These are phyloP conservation scores for Peribolospora kevripleyi DNA, from an alignment of 768 basidiomycete genomes.

Conservation along the genomic window DNA sequence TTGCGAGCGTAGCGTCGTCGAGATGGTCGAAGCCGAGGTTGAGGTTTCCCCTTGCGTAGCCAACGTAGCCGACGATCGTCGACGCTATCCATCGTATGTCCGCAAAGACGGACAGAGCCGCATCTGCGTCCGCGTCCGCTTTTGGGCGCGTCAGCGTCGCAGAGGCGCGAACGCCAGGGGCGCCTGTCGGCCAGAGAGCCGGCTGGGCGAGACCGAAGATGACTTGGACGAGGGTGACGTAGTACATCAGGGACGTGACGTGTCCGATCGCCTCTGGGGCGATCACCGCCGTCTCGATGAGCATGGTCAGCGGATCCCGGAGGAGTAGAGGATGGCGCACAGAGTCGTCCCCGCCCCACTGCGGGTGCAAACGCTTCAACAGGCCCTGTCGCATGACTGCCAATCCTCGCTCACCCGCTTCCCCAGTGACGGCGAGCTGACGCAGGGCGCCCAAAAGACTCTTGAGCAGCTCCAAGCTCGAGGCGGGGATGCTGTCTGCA, in stretches of 20 bases:
- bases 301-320: constrained; percentile 66
- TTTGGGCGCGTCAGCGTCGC: no score
- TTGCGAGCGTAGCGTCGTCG: constrained; percentile 15
- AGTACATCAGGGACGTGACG: constrained; percentile 68
- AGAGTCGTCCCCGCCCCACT: constrained; percentile 70
- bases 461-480: constrained; percentile 50
- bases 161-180: no score
- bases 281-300: constrained; percentile 73
- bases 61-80: constrained; percentile 9
- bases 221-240: constrained; percentile 63
- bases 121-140: no score
- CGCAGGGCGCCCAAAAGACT: constrained; percentile 46
- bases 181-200: constrained; percentile 9
- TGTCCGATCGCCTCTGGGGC: constrained; percentile 73
- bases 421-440: constrained; percentile 27
- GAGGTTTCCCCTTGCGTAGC: not conserved
- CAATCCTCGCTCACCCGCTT: no score
- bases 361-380: constrained; percentile 67
- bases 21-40: not conserved
- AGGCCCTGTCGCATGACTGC: constrained; percentile 47
- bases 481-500: constrained; percentile 48
- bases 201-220: constrained; percentile 61
- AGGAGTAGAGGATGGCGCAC: constrained; percentile 66
- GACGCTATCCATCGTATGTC: no score
- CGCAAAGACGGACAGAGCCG: not conserved